Base-by-base conservation (phyloP, 352 stramenopile genomes). In the Thraustochytrium sp. region DNA sequence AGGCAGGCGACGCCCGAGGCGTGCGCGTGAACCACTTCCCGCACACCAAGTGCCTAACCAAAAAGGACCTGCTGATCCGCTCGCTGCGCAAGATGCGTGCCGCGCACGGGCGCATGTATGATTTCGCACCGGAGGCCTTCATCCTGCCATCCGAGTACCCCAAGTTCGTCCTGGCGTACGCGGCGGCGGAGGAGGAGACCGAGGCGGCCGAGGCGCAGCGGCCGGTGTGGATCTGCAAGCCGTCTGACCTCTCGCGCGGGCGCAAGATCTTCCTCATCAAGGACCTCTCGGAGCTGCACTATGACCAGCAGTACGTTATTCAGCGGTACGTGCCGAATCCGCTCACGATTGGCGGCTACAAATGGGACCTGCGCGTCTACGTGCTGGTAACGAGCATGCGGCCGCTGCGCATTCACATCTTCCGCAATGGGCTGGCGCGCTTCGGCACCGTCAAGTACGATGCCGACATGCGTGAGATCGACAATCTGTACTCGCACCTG, bases 201-300 rank as follows among this genome's bases (percentile, higher is more conserved):
- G 16, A 18, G 16, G 96, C 95, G 54, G 55, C 26, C 16, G 26
- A 65, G 0, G 26, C 26, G 21, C 13, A 29, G 34, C 63, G 18
- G 36, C 26, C 49, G 18, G 90, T 96, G 63, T 84, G 61, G 42
- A 56, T 84, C 38, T 62, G 55, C 48, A 85, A 85, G 54, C 77
- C 77, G 9, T 48, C 82, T 13, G 51, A 51, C 16, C 16, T 37
- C 1, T 59, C 62, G 16, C 77, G 77, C 1, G 77, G 77, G 13
- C 77, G 68, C 37, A 73, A 73, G 42, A 85, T 85, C 37, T 53
- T 73, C 23, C 59, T 85, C 21, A 54, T 80, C 37, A 75, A 75
- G 44, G 40, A 54, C 62, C 62, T 80, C 31, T 26, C 18, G 0
- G 48, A 62, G 2, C 37, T 72, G 9, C 40, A 56, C 36, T 61